Base-by-base conservation (phyloP, 1,284 basidiomycete genomes). In the Moniliophthora roreri region DNA sequence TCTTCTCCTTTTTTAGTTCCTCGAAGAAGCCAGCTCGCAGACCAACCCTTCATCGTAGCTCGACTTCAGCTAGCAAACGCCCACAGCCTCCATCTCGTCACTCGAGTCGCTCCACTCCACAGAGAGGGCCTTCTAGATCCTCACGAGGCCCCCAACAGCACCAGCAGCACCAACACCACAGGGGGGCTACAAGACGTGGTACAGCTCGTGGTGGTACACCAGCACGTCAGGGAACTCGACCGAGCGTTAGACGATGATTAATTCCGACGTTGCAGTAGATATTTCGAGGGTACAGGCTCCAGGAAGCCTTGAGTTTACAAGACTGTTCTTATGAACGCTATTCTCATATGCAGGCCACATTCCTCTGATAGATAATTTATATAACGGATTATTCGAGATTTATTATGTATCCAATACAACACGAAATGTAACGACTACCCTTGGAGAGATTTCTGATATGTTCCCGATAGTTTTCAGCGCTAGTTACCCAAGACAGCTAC, bases 51-150 rank as follows among this genome's bases (percentile, higher is more conserved):
- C 28, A 39, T 16, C n/a, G 28, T n/a, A 44, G 32, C 26, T 42
- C 24, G 8, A n/a, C 18, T 32, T 32, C 28, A 32, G 28, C 28
- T 11, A 32, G 28, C 28, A 32, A 32, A 16, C 41, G 34, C 13
- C n/a, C 11, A 11, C 50, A 28, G n/a, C 50, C 52, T 24, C 11
- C 18, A 26, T 16, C 13, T 10, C 52, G 38, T n/a, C 47, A 42
- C 24, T 42, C 52, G 16, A 54, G 39, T 23, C 37, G n/a, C 48
- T 50, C 48, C 18, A 59, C 52, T 32, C 38, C 58, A 56, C 35
- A 50, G 55, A 13, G 38, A 47, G n/a, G 55, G 51, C 15, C 52
- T 55, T 16, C 50, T 38, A 34, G 21, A 48, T 4, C 47, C 58
- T 37, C 47, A 20, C 48, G 40, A 41, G 40, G 23, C 10, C 11